A percentile compares a stretch with the other conserved stretches of the same genome.
Evolutionary conservation across 176 grass and related monocot species (phyloP).

Genomic region (Oryza officinalis): DNA sequence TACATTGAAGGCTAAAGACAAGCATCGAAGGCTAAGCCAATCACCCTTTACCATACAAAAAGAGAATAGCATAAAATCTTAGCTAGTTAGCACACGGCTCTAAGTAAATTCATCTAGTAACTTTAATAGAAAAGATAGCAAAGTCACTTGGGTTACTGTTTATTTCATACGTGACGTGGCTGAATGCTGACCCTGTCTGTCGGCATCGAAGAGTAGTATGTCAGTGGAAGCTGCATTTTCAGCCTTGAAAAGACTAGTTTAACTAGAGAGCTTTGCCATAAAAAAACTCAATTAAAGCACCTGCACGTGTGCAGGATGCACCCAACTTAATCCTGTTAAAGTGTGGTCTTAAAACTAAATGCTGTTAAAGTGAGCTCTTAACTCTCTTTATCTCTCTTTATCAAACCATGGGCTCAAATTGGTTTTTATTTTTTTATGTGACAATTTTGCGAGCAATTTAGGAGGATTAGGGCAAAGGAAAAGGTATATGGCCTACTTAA

Average conservation of each 20-base stretch:
- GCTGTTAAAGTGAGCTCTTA: neutral
- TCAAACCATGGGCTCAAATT: neutral
- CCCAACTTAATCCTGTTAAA: constrained; percentile 5
- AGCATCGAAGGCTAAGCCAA: too few relatives aligned
- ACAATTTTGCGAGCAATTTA: neutral
- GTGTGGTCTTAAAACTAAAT: neutral
- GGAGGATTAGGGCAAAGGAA: neutral
- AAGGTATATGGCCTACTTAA: neutral
- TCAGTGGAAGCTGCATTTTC: neutral
- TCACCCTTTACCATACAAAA: too few relatives aligned
- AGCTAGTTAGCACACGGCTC: too few relatives aligned
- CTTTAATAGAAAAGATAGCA: too few relatives aligned
- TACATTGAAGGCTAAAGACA: too few relatives aligned
- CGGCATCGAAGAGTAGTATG: too few relatives aligned
- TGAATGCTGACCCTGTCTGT: too few relatives aligned
- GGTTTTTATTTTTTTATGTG: neutral
- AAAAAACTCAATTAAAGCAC: constrained; percentile 5
- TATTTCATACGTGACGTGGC: too few relatives aligned
- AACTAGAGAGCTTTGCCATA: neutral
- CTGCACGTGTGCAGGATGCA: constrained; percentile 3
- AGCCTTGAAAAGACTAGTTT: constrained; percentile 4
- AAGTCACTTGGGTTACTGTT: too few relatives aligned
- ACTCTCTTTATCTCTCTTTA: neutral
- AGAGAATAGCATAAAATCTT: too few relatives aligned
- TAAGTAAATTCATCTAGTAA: too few relatives aligned